A percentile compares a stretch with the other conserved stretches of the same genome.
These are phyloP conservation scores for Fusarium sp. DNA, from an alignment of 2,329 filamentous ascomycete genomes.

Conservation along the genomic window DNA sequence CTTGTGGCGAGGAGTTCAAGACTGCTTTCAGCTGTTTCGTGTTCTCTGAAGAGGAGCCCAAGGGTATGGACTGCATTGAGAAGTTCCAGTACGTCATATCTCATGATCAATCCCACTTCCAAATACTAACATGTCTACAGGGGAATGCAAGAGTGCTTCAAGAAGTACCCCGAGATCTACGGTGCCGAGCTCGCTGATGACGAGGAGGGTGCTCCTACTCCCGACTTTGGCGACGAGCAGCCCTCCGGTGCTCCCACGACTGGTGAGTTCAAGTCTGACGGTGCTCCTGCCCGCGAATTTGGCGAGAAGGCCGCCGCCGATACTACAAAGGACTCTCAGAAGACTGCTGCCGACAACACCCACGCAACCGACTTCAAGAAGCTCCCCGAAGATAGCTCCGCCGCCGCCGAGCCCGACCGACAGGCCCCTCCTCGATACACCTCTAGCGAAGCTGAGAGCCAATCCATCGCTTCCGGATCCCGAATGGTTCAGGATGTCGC, in stretches of 20 bases:
- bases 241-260: constrained; percentile 21
- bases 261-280: constrained; percentile 7
- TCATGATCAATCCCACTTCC: not conserved
- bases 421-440: not conserved
- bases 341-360: not conserved
- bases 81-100: constrained; percentile 84
- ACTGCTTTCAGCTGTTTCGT: constrained; percentile 98
- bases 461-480: constrained; percentile 1
- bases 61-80: constrained; percentile 97
- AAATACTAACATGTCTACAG: constrained; percentile 60
- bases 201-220: constrained; percentile 56
- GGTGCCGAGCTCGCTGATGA: constrained; percentile 88
- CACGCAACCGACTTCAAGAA: not conserved
- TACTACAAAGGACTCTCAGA: not conserved
- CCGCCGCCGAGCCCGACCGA: not conserved
- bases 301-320: not conserved
- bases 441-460: constrained; percentile 4
- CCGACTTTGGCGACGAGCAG: constrained; percentile 47
- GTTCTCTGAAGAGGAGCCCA: constrained; percentile 92
- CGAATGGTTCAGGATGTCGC: constrained; percentile 28
- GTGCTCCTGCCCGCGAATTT: not conserved
- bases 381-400: not conserved
- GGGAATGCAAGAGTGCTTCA: constrained; percentile 98
- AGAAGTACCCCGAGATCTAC: constrained; percentile 91
- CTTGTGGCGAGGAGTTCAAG: constrained; percentile 95